phyloP scores from a whole-genome alignment of 2,329 filamentous ascomycete species.

The Aureobasidium mangrovei region DNA sequence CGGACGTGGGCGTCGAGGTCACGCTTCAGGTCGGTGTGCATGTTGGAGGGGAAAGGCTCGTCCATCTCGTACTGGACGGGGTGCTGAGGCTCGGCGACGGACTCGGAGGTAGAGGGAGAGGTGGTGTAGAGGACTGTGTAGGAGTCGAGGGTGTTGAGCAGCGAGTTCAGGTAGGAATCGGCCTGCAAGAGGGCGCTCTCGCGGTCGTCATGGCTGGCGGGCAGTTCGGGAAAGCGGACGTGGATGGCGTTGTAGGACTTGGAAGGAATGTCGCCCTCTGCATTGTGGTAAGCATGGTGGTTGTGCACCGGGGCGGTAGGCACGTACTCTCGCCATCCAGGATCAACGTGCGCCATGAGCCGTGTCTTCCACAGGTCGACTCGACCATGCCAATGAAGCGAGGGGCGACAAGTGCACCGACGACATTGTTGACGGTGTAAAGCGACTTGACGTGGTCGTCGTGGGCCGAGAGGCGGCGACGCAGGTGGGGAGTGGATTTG shows the following conservation, averaged over 20 bases:
- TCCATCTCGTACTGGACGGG: constrained; percentile 52
- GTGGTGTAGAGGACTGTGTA: constrained; percentile 74
- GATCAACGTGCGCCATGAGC: not conserved
- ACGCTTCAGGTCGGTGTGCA: constrained; percentile 69
- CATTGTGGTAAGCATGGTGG: not conserved
- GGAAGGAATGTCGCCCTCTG: constrained; percentile 6
- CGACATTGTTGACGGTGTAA: constrained; percentile 1
- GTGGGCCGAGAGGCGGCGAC: constrained; percentile 39
- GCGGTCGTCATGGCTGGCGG: not conserved
- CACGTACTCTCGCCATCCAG: constrained; percentile 4
- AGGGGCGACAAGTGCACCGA: not conserved
- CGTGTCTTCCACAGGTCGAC: not conserved
- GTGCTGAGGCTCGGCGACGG: constrained; percentile 6
- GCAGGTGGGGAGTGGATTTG: constrained; percentile 46
- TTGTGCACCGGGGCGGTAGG: too few relatives aligned
- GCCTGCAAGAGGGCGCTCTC: constrained; percentile 6
- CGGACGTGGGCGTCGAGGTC: constrained; percentile 35
- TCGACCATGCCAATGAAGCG: not conserved
- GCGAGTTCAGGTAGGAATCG: constrained; percentile 15
- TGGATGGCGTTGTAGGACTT: not conserved
- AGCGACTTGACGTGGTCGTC: constrained; percentile 1
- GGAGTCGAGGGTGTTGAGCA: constrained; percentile 25
- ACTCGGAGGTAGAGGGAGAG: constrained; percentile 39
- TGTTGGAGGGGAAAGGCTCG: constrained; percentile 50
- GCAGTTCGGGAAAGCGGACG: constrained; percentile 6